These are phyloP conservation scores for Curvularia sp. DNA, from an alignment of 2,329 filamentous ascomycete genomes.

Conservation along the genomic window DNA sequence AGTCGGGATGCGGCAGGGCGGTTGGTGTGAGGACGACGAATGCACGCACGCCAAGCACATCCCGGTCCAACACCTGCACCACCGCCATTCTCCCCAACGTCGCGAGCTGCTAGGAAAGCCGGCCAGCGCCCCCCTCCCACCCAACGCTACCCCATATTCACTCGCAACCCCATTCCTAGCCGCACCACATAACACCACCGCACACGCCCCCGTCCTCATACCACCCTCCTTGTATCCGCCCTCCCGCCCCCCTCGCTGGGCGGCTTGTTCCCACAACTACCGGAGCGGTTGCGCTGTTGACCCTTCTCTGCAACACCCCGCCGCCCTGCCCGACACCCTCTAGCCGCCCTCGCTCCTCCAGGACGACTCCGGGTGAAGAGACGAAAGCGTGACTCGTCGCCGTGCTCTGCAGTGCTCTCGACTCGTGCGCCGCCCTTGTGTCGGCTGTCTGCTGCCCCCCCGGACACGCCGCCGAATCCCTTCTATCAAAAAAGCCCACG, in stretches of 20 bases:
- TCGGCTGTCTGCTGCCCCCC: slow-evolving; percentile 19
- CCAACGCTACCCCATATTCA: slow-evolving; percentile 12
- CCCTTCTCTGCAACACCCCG: slow-evolving; percentile 12
- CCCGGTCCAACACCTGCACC: slow-evolving; percentile 19
- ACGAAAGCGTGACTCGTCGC: not conserved
- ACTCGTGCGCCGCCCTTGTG: slow-evolving; percentile 4
- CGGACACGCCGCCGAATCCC: slow-evolving; percentile 7
- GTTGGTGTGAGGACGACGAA: slow-evolving; percentile 13
- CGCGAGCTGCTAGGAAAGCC: slow-evolving; percentile 19
- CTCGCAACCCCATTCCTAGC: slow-evolving; percentile 16
- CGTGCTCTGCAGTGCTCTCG: slow-evolving; percentile 1
- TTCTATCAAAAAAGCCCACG: slow-evolving; percentile 28
- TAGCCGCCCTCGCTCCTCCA: slow-evolving; percentile 21
- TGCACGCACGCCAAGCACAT: slow-evolving; percentile 19
- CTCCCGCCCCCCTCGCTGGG: slow-evolving; percentile 10
- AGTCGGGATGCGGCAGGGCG: slow-evolving; percentile 13
- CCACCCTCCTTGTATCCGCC: slow-evolving; percentile 12
- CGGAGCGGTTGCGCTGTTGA: slow-evolving; percentile 11
- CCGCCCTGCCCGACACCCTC: slow-evolving; percentile 12
- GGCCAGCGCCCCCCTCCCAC: slow-evolving; percentile 16
- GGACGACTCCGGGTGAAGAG: slow-evolving; percentile 6
- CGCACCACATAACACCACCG: slow-evolving; percentile 6
- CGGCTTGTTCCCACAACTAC: slow-evolving; percentile 15
- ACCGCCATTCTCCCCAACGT: slow-evolving; percentile 22
- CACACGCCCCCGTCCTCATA: not conserved